phyloP scores from a whole-genome alignment of 345 rosid genomes.

The Zanthoxylum bungeanum region DNA sequence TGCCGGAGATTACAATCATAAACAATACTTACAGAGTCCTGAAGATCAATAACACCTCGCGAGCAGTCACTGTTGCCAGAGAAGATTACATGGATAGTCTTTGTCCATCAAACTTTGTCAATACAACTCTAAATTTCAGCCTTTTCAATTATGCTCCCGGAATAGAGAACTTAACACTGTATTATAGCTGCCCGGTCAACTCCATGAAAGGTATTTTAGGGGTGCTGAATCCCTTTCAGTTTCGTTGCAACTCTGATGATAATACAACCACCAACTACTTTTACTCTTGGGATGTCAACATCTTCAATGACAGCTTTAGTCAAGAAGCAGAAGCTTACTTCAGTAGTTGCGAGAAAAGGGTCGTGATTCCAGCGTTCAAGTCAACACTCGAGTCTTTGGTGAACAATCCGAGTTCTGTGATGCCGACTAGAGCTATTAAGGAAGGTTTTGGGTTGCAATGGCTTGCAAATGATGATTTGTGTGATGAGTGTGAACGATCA shows the following conservation, averaged over 20 bases:
- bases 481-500: constrained; percentile 1
- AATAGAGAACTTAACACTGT: neutral
- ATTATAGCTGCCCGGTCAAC: neutral
- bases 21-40: no score
- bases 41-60: no score
- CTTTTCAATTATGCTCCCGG: neutral
- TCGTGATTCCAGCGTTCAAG: neutral
- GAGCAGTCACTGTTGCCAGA: no score
- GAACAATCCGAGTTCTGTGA: neutral
- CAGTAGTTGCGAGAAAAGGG: neutral
- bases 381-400: neutral
- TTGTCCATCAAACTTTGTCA: no score
- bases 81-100: no score
- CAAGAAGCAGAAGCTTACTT: neutral
- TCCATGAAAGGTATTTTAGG: accelerated
- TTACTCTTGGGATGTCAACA: neutral
- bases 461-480: neutral
- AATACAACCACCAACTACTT: neutral
- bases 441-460: constrained; percentile 25
- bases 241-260: neutral
- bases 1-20: no score
- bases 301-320: neutral
- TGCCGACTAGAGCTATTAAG: neutral
- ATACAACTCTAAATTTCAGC: no score
- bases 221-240: neutral